Conservation (phyloP, 2,329 filamentous ascomycete species). For the Colletotrichum sp. region DNA sequence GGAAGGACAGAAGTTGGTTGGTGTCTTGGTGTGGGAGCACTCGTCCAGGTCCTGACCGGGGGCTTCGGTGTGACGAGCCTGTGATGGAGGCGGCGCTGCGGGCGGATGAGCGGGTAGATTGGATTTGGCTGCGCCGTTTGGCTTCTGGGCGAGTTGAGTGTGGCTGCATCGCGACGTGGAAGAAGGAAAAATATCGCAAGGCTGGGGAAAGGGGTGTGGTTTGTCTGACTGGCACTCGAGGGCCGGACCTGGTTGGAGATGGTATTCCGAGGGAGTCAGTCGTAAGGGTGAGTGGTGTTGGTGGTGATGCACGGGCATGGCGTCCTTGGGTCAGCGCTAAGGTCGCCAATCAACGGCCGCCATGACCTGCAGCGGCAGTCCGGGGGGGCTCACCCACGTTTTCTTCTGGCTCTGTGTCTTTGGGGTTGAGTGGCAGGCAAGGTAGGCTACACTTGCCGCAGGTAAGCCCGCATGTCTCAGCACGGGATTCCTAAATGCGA, state of each 20-base stretch:
- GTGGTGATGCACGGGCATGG: neutral
- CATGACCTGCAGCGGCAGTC: conserved; percentile 1
- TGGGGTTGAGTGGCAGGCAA: neutral
- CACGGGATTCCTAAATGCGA: neutral
- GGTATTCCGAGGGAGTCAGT: neutral
- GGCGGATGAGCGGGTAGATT: neutral
- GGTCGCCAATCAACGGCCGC: neutral
- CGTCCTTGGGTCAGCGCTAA: neutral
- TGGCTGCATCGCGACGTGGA: neutral
- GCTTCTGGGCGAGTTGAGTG: neutral
- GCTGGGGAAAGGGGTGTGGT: neutral
- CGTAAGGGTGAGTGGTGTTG: neutral
- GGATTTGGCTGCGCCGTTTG: neutral
- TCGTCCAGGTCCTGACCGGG: neutral
- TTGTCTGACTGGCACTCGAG: neutral
- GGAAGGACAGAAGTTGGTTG: neutral
- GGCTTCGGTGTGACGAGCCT: conserved; percentile 11
- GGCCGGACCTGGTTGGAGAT: neutral
- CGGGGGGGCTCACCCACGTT: neutral
- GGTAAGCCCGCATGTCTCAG: neutral
- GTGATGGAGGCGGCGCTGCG: neutral
- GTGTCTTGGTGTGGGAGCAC: conserved; percentile 7
- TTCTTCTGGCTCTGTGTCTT: neutral
- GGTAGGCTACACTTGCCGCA: neutral
- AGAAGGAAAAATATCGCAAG: conserved; percentile 1